Base-by-base conservation (phyloP, 2,329 filamentous ascomycete genomes). In the Byssoonygena ceratinophila region DNA sequence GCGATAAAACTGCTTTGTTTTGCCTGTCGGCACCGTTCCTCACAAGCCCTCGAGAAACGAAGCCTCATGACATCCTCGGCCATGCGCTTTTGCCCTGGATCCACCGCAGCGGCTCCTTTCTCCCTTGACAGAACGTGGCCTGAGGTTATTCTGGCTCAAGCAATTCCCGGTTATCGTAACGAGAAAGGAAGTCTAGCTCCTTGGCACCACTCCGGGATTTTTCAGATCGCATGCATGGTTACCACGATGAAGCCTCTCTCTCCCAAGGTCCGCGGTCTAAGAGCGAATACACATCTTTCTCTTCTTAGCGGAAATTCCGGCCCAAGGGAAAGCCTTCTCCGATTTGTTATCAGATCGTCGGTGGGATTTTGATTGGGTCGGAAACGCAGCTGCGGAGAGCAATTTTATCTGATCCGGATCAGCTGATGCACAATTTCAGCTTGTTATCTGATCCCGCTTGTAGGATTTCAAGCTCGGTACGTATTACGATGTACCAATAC, bases 341-440 rank as follows among this genome's bases (percentile, higher is more conserved):
- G 20, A 23, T 16, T 22, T 5, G 37, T 46, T 47, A 47, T 47
- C 45, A 47, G 45, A 47, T 47, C 37, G 45, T 12, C n/a, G n/a
- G 22, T 27, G 16, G 16, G n/a, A n/a, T 18, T 45, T 31, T 45
- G 41, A 45, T 45, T 45, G 41, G 41, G 27, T n/a, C 41, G 41
- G 41, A 27, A 7, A 27, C 40, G n/a, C 16, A 16, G 34, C n/a
- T 2, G 18, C 34, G 34, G 34, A 37, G 25, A 32, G 18, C 16
- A 22, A 16, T 31, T 18, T 47, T 47, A 47, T 47, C 45, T 47
- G 45, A 47, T 47, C 31, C 22, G 23, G 40, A 46, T 46, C 29
- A 34, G 29, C 31, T 47, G 31, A 37, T 27, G 40, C 14, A n/a
- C n/a, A n/a, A n/a, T n/a, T n/a, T n/a, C n/a, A n/a, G n/a, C n/a